Conservation (phyloP, 495 filamentous ascomycete genomes). For the Hypomontagnella monticulosa region DNA sequence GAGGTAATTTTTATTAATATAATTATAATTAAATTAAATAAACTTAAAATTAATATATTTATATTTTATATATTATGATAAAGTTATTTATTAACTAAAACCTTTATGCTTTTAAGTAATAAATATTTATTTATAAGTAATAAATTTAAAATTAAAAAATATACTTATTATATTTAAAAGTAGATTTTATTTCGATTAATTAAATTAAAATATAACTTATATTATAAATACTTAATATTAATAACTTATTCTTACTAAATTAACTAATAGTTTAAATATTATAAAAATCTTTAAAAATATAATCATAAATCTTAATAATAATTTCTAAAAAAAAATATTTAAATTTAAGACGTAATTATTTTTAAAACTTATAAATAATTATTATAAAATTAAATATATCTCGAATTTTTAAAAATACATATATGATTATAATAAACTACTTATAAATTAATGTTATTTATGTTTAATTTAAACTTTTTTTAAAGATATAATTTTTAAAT, state of each 20-base stretch:
- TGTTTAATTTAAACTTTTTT: neutral
- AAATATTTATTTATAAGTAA: too few species aligned
- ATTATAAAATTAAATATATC: conserved; percentile 4
- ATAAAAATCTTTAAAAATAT: neutral
- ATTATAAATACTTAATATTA: neutral
- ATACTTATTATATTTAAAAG: too few species aligned
- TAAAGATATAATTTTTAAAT: neutral
- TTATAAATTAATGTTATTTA: conserved; percentile 7
- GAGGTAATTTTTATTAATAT: too few species aligned
- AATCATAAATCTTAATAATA: neutral
- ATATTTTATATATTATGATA: too few species aligned
- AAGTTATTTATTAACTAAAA: too few species aligned
- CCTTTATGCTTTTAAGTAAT: too few species aligned
- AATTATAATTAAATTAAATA: too few species aligned
- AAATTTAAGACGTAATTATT: neutral
- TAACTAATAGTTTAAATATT: too few species aligned
- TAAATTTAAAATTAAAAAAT: too few species aligned
- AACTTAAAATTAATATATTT: too few species aligned
- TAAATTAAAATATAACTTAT: neutral
- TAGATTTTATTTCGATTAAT: too few species aligned
- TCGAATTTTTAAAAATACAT: neutral
- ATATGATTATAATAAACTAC: neutral
- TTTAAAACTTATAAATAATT: conserved; percentile 1
- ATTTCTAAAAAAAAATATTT: neutral
- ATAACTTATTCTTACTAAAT: too few species aligned